Evolutionary conservation across 2,329 filamentous ascomycete species (phyloP).

Genomic region (Aspergillus neotritici): DNA sequence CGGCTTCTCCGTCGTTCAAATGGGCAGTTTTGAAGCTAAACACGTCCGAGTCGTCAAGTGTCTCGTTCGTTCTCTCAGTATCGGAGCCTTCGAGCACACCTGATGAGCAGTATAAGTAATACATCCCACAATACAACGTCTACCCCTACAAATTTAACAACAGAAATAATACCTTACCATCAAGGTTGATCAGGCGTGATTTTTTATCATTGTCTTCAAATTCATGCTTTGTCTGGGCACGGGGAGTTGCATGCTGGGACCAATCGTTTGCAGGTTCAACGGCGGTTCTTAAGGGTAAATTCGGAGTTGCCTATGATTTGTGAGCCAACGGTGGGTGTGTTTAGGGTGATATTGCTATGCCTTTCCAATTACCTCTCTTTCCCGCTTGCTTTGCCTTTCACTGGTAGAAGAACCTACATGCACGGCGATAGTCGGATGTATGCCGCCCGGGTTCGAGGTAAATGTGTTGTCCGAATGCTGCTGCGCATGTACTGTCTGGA

Average conservation of each 20-base stretch:
- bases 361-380: conserved; percentile 7
- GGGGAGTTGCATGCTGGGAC: conserved; percentile 67
- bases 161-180: conserved; percentile 51
- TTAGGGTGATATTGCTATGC: conserved; percentile 5
- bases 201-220: conserved; percentile 52
- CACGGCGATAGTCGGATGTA: neutral
- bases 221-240: conserved; percentile 76
- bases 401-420: conserved; percentile 1
- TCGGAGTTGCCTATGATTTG: conserved; percentile 20
- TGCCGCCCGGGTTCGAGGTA: conserved; percentile 7
- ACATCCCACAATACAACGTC: neutral
- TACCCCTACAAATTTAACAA: no score
- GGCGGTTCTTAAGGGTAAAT: conserved; percentile 66
- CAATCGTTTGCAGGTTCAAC: conserved; percentile 62
- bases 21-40: conserved; percentile 29
- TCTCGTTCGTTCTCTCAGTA: conserved; percentile 8
- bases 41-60: conserved; percentile 20
- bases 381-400: conserved; percentile 1
- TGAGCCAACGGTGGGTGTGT: neutral
- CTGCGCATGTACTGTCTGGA: conserved; percentile 6
- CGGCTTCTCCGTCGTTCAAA: conserved; percentile 49
- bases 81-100: conserved; percentile 32
- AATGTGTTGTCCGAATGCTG: conserved; percentile 7
- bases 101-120: conserved; percentile 9
- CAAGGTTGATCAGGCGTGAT: conserved; percentile 65